These are phyloP conservation scores for Massariosphaeria phaeospora DNA, from an alignment of 495 filamentous ascomycete species.

Conservation along the genomic window DNA sequence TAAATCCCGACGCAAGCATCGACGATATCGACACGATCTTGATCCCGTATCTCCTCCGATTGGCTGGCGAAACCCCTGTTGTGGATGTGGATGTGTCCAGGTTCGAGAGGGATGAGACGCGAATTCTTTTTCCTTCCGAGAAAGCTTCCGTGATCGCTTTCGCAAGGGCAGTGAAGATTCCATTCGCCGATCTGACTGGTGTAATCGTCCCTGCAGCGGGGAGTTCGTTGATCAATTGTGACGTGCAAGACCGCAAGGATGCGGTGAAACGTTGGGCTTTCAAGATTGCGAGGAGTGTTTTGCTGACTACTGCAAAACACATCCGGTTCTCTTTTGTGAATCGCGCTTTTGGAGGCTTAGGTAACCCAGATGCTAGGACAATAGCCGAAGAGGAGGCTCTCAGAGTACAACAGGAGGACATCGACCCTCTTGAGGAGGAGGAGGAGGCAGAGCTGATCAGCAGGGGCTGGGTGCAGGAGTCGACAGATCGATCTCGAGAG, in stretches of 20 bases:
- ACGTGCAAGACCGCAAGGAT: conserved; percentile 36
- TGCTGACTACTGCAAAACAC: conserved; percentile 57
- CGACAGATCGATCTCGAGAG: conserved; percentile 8
- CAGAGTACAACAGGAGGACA: conserved; percentile 21
- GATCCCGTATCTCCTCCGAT: conserved; percentile 53
- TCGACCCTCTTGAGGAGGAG: conserved; percentile 28
- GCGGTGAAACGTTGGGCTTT: conserved; percentile 57
- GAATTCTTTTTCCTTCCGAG: conserved; percentile 52
- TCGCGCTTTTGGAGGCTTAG: conserved; percentile 58
- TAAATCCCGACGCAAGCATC: conserved; percentile 47
- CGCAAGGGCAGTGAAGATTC: conserved; percentile 48
- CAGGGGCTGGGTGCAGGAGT: conserved; percentile 20
- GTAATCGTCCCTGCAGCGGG: conserved; percentile 33
- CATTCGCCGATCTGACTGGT: conserved; percentile 49
- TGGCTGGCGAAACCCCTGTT: conserved; percentile 49
- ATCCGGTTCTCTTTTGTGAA: conserved; percentile 58
- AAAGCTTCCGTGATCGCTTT: conserved; percentile 56
- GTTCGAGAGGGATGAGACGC: conserved; percentile 53
- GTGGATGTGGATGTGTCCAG: conserved; percentile 56
- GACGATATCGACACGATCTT: conserved; percentile 53
- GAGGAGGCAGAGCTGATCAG: conserved; percentile 23
- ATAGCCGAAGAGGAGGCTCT: conserved; percentile 32
- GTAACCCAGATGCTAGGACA: conserved; percentile 35
- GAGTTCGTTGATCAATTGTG: background rate
- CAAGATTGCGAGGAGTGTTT: conserved; percentile 56